phyloP scores from a whole-genome alignment of 202 grass and related monocot genomes.

The Panicum virgatum region DNA sequence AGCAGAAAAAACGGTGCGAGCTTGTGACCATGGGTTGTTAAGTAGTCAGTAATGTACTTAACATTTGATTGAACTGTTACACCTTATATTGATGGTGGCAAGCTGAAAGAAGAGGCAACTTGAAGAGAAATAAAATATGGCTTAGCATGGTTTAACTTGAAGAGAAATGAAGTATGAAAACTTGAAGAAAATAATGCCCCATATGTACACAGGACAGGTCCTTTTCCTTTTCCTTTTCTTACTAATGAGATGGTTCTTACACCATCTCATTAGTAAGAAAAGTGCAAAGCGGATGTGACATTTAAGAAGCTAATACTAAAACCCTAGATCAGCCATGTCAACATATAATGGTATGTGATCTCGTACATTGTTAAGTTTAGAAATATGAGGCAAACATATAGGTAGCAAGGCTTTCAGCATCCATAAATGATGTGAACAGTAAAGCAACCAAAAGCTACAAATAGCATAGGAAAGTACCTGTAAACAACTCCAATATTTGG shows the following conservation, averaged over 20 bases:
- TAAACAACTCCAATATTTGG: conserved; percentile 83
- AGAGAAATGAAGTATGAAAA: neutral
- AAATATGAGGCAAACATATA: neutral
- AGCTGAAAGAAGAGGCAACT: neutral
- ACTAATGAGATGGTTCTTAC: neutral
- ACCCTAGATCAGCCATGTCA: neutral
- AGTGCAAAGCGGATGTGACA: neutral
- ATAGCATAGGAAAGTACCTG: conserved; percentile 42
- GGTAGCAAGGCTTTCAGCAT: neutral
- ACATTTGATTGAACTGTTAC: neutral
- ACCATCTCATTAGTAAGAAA: neutral
- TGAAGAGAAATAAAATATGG: neutral
- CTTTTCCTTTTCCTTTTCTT: neutral
- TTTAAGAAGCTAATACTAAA: neutral
- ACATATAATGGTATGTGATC: neutral
- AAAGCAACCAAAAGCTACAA: neutral
- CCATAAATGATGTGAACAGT: neutral
- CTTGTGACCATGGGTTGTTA: neutral
- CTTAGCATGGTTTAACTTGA: neutral
- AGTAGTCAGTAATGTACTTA: neutral
- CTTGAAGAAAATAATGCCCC: neutral
- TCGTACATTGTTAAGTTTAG: neutral
- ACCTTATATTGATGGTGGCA: neutral
- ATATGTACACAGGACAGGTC: neutral
- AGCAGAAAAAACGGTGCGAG: neutral